Evolutionary conservation across 139 green algal species (phyloP).

Genomic region (Picochlorum sp.): DNA sequence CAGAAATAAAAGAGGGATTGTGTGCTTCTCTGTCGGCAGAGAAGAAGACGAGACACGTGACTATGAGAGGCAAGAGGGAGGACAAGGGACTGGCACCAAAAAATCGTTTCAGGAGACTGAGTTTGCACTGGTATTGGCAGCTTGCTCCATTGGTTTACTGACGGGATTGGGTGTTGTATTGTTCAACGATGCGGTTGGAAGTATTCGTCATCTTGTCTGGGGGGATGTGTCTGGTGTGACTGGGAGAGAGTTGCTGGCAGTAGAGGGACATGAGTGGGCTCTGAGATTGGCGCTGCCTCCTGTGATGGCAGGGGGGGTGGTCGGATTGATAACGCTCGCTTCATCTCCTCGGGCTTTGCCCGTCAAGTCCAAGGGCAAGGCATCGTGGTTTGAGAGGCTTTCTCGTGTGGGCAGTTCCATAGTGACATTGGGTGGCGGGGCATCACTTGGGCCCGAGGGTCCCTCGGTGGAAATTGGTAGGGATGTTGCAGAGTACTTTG

Average conservation of each 20-base stretch:
- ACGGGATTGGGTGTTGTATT: conserved; percentile 40
- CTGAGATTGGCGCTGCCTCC: conserved; percentile 25
- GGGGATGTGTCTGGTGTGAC: conserved; percentile 12
- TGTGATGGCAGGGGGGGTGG: conserved; percentile 15
- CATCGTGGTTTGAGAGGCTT: neutral
- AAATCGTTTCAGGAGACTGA: conserved; percentile 32
- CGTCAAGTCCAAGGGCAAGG: neutral
- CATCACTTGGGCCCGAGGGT: conserved; percentile 83
- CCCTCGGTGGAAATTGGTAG: conserved; percentile 89
- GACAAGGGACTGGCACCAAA: neutral
- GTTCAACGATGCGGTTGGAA: conserved; percentile 45
- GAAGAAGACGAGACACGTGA: neutral
- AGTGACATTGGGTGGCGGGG: conserved; percentile 72
- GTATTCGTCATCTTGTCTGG: conserved; percentile 30
- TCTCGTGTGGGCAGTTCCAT: conserved; percentile 38
- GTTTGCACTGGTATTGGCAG: conserved; percentile 33
- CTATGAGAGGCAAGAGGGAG: neutral
- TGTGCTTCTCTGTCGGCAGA: too few relatives aligned
- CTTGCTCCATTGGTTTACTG: conserved; percentile 36
- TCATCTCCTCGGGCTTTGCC: neutral
- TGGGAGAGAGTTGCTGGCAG: conserved; percentile 1
- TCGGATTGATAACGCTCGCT: conserved; percentile 14
- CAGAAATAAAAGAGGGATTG: too few relatives aligned
- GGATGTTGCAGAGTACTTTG: conserved; percentile 52
- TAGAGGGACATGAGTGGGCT: conserved; percentile 12